phyloP scores from a whole-genome alignment of 2,329 filamentous ascomycete genomes.

The Alternaria sp. region DNA sequence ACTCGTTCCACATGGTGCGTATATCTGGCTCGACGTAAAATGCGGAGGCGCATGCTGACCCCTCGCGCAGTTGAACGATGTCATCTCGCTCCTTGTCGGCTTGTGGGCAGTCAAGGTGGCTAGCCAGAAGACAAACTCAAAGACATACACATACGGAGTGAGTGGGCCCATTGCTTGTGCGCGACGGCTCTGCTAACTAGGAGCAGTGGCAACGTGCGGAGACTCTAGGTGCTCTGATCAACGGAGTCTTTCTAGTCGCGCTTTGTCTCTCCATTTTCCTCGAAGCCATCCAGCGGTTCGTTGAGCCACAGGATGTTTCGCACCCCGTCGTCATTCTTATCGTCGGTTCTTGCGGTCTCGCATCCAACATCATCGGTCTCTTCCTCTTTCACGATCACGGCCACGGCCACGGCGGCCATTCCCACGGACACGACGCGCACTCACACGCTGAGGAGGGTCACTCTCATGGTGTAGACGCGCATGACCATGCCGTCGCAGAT shows the following conservation, averaged over 20 bases:
- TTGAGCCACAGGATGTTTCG: conserved; percentile 87
- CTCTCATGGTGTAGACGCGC: conserved; percentile 55
- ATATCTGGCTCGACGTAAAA: background rate
- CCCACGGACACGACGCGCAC: conserved; percentile 58
- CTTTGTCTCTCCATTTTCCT: conserved; percentile 96
- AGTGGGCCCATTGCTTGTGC: conserved; percentile 48
- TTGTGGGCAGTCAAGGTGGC: conserved; percentile 95
- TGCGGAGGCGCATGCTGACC: conserved; percentile 22
- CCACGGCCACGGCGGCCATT: conserved; percentile 75
- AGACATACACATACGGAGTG: conserved; percentile 94
- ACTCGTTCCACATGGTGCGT: conserved; percentile 96
- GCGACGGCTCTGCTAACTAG: conserved; percentile 26
- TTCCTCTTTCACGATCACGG: conserved; percentile 93
- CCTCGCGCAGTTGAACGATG: conserved; percentile 81
- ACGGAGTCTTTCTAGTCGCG: conserved; percentile 96
- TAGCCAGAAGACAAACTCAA: conserved; percentile 79
- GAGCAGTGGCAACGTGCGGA: conserved; percentile 92
- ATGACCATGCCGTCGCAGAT: conserved; percentile 60
- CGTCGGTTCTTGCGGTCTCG: conserved; percentile 85
- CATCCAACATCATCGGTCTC: conserved; percentile 89
- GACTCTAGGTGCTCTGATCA: conserved; percentile 94
- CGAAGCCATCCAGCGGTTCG: conserved; percentile 89
- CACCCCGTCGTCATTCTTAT: conserved; percentile 89
- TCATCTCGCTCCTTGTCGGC: conserved; percentile 90
- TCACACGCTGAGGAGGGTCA: conserved; percentile 63